phyloP scores from a whole-genome alignment of 106 monocot species.

The Allium cepa region DNA sequence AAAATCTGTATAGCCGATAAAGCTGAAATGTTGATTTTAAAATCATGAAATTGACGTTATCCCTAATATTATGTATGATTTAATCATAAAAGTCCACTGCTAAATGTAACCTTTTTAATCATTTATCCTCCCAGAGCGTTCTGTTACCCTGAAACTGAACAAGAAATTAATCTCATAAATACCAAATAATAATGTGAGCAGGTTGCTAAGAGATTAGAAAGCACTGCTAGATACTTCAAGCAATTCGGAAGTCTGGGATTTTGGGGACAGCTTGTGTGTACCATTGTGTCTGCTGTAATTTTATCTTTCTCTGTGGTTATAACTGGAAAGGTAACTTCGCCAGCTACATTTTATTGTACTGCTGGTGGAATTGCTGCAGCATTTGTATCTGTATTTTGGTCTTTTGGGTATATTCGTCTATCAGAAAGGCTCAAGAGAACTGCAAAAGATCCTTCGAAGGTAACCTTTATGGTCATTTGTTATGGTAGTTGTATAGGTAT shows the following conservation, averaged over 20 bases:
- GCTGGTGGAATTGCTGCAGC: slow-evolving; percentile 80
- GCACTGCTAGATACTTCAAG: slow-evolving; percentile 79
- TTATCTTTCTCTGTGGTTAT: slow-evolving; percentile 79
- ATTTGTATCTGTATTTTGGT: slow-evolving; percentile 94
- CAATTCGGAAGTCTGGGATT: slow-evolving; percentile 79
- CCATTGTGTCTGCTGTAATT: slow-evolving; percentile 79
- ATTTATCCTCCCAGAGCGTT: too few species aligned
- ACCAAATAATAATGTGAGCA: slow-evolving; percentile 6
- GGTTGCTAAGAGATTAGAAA: slow-evolving; percentile 84
- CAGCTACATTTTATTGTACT: slow-evolving; percentile 84
- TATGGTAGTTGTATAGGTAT: too few species aligned
- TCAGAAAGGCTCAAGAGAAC: slow-evolving; percentile 82
- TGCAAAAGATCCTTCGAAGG: slow-evolving; percentile 84
- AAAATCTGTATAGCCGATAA: too few species aligned
- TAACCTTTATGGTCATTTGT: slow-evolving; percentile 10
- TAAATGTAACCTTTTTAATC: too few species aligned
- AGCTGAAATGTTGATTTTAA: too few species aligned
- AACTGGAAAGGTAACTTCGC: slow-evolving; percentile 77
- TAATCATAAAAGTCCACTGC: too few species aligned
- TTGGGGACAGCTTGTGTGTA: slow-evolving; percentile 90
- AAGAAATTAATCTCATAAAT: too few species aligned
- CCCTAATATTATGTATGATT: too few species aligned
- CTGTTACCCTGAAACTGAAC: too few species aligned
- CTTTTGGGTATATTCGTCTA: slow-evolving; percentile 92
- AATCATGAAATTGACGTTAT: too few species aligned